Evolutionary conservation across 148 eudicot genomes (phyloP).

Genomic region (Cornus florida): DNA sequence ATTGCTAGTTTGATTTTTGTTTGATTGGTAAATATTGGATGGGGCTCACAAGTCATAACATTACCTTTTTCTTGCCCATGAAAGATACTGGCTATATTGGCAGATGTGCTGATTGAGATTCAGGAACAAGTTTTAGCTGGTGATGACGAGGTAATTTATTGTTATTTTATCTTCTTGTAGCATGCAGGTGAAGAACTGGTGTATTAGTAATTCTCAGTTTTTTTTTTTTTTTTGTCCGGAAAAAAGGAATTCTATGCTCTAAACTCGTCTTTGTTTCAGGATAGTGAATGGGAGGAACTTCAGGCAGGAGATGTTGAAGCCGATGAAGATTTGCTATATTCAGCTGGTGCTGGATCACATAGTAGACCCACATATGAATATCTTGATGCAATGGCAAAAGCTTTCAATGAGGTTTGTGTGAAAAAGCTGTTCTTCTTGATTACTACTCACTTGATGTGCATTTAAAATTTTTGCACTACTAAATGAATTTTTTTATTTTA

Average conservation of each 20-base stretch:
- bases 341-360: constrained; percentile 40
- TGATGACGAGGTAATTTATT: constrained; percentile 58
- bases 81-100: constrained; percentile 80
- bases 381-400: constrained; percentile 83
- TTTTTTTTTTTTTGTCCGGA: neutral
- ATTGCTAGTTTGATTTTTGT: neutral
- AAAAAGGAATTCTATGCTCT: neutral
- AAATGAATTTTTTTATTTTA: constrained; percentile 1
- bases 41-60: neutral
- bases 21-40: neutral
- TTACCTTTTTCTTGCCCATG: neutral
- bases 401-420: constrained; percentile 55
- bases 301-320: constrained; percentile 51
- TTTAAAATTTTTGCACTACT: neutral
- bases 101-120: constrained; percentile 80
- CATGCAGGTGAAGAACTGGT: neutral
- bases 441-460: neutral
- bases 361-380: constrained; percentile 58
- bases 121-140: constrained; percentile 75
- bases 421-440: constrained; percentile 1
- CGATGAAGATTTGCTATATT: constrained; percentile 41
- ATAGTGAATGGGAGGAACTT: constrained; percentile 96
- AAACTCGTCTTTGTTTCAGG: constrained; percentile 41
- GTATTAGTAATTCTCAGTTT: neutral
- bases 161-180: neutral